Evolutionary conservation across 768 basidiomycete genomes (phyloP).

Genomic region (Hebeloma cylindrosporum): DNA sequence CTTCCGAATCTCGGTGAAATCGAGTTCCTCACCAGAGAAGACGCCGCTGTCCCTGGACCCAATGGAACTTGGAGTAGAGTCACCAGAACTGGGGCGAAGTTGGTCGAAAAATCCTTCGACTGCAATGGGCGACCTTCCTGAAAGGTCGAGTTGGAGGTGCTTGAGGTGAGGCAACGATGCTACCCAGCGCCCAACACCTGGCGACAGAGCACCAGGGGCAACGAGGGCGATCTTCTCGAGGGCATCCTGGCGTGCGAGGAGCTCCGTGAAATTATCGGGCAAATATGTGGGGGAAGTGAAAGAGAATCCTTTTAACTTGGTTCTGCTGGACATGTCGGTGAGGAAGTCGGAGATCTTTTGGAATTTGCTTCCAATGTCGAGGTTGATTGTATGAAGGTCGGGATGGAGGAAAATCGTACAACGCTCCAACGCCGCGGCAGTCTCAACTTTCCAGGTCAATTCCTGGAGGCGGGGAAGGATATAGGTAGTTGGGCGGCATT

Average conservation of each 20-base stretch:
- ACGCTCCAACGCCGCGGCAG: conserved; percentile 62
- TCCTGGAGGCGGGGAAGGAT: conserved; percentile 70
- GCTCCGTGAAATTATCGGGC: conserved; percentile 69
- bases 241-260: conserved; percentile 55
- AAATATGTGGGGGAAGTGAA: conserved; percentile 69
- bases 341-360: conserved; percentile 64
- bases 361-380: conserved; percentile 60
- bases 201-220: conserved; percentile 71
- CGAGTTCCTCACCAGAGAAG: conserved; percentile 75
- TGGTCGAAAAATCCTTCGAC: conserved; percentile 85
- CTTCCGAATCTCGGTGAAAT: conserved; percentile 75
- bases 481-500: conserved; percentile 58
- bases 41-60: conserved; percentile 73
- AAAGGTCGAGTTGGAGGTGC: conserved; percentile 68
- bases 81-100: conserved; percentile 62
- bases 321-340: conserved; percentile 59
- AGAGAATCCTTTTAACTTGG: conserved; percentile 64
- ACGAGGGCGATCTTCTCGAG: conserved; percentile 65
- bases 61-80: conserved; percentile 66
- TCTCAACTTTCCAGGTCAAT: conserved; percentile 73
- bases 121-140: conserved; percentile 62
- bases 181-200: conserved; percentile 75
- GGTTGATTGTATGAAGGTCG: conserved; percentile 55
- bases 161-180: conserved; percentile 62
- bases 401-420: conserved; percentile 65